Base-by-base conservation (phyloP, 2,329 filamentous ascomycete species). In the Ascosphaera pollenicola region DNA sequence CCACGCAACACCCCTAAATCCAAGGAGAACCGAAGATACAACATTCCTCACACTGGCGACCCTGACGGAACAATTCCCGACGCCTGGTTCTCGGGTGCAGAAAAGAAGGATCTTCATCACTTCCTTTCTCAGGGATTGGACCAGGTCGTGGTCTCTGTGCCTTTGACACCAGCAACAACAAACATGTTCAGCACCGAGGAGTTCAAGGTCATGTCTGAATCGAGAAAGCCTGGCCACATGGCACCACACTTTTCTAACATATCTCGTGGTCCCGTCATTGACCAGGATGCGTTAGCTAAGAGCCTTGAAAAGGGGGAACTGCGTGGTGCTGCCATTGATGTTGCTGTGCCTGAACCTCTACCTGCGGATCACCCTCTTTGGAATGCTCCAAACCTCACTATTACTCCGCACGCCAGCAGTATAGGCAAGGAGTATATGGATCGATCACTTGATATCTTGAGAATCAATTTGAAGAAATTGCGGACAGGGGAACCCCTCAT, bases 281-380 rank as follows among this genome's bases (percentile, higher is more conserved):
- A 76, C 39, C 69, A 74, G 45, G 56, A 66, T 2, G 75, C 70
- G 2, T 52, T 87, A 38, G 65, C 82, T 15, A 60, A 61, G 1
- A 75, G 77, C 0, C 57, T 85, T 8, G 57, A 69, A 32, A 46
- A 44, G 0, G 65, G 65, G 0, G 61, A 64, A 2, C 50, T 80
- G 21, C 55, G 62, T 2, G 80, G 80, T 21, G 81, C 80, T 0
- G 78, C 78, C 1, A 56, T 87, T 32, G 80, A 85, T 51, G 80
- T 87, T 1, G 78, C 79, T 2, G 78, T 85, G 43, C 80, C 80
- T 0, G 81, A 87, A 54, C 81, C 81, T 0, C 53, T 87, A 44
- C 78, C 78, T 0, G 56, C 63, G 2, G 69, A 75, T 3, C 71
- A 79, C 50, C 66, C 70, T 44, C 57, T 87, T 38, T 87, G 79